A percentile compares a stretch with the other conserved stretches of the same genome.
Evolutionary conservation across 768 basidiomycete species (phyloP).

Genomic region (Tulasnella sp.): DNA sequence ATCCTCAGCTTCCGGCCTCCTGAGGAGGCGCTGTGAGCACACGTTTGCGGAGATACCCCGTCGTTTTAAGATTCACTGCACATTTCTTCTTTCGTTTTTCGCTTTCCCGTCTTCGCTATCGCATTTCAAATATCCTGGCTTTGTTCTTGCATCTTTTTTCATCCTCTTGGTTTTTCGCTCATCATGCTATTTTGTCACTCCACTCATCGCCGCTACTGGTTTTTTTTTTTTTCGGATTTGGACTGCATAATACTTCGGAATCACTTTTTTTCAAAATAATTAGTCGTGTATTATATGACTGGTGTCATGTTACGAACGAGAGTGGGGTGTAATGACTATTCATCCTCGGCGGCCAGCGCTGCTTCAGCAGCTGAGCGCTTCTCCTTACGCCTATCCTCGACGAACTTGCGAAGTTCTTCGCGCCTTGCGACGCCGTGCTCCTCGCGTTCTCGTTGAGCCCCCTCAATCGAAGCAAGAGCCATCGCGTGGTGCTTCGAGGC

Average conservation of each 20-base stretch:
- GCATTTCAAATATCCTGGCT: background rate
- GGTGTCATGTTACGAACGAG: background rate
- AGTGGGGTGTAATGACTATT: background rate
- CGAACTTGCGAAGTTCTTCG: conserved; percentile 9
- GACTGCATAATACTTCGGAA: background rate
- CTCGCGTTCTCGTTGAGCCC: conserved; percentile 14
- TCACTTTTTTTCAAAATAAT: background rate
- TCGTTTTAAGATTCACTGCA: background rate
- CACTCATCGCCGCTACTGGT: background rate
- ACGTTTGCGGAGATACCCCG: background rate
- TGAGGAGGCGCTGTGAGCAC: conserved; percentile 13
- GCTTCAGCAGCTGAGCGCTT: background rate
- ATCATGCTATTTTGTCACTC: background rate
- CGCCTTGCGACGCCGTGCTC: conserved; percentile 16
- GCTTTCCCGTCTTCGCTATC: background rate
- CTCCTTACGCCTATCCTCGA: background rate
- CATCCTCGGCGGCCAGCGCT: background rate
- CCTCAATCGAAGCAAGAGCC: conserved; percentile 7
- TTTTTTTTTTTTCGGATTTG: background rate
- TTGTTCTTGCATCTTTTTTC: background rate
- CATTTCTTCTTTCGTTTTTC: background rate
- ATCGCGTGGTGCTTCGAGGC: conserved; percentile 16
- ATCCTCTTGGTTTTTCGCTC: background rate
- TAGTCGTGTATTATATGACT: background rate
- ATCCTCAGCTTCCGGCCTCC: conserved; percentile 55